Percentiles rank a stretch among this genome's conserved stretches.
Conservation (phyloP, 768 basidiomycete genomes). For the Amanita pallidorosea region DNA sequence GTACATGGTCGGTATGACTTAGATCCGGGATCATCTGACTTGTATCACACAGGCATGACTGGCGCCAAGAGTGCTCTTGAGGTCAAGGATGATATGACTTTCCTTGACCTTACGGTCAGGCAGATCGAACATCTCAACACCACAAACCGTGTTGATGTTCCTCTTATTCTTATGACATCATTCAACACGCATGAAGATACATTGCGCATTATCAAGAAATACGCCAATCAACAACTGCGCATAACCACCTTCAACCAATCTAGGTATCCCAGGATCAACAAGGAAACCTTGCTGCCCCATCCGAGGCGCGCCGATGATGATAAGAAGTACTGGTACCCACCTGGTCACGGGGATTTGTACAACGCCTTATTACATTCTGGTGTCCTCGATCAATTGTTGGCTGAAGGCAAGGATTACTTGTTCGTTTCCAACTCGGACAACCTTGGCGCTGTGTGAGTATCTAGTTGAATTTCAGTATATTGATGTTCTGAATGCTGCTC, state of each 20-base stretch:
- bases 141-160: constrained; percentile 74
- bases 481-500: constrained; percentile 3
- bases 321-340: constrained; percentile 93
- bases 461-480: neutral
- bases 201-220: constrained; percentile 93
- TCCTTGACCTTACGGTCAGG: constrained; percentile 88
- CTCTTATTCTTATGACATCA: constrained; percentile 97
- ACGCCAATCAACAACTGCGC: constrained; percentile 88
- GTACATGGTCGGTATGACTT: neutral
- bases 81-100: constrained; percentile 96
- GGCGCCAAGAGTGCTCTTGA: constrained; percentile 91
- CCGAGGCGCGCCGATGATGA: constrained; percentile 71
- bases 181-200: constrained; percentile 99
- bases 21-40: neutral
- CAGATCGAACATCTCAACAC: constrained; percentile 96
- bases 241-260: constrained; percentile 93
- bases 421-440: constrained; percentile 98
- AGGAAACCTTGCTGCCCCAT: constrained; percentile 79
- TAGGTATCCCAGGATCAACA: constrained; percentile 85
- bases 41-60: constrained; percentile 48
- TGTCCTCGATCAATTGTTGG: constrained; percentile 78
- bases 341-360: constrained; percentile 95
- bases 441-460: constrained; percentile 77
- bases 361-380: constrained; percentile 87
- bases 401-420: constrained; percentile 92